Evolutionary conservation across 1,284 basidiomycete genomes (phyloP).

Genomic region (Trametes versicolor): DNA sequence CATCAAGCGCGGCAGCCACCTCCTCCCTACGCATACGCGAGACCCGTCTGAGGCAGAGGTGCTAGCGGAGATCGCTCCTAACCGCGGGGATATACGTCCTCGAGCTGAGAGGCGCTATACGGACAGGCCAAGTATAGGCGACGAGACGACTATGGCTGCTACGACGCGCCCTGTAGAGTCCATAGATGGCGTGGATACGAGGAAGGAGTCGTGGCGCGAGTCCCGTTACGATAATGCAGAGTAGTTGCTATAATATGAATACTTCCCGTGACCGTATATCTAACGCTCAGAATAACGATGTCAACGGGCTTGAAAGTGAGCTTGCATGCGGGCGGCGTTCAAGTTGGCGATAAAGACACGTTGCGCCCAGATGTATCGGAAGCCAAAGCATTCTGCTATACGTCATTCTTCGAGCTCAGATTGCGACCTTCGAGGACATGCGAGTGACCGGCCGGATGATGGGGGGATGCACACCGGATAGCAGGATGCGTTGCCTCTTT

Average conservation of each 20-base stretch:
- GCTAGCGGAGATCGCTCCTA: conserved; percentile 4
- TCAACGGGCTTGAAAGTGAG: too few species aligned
- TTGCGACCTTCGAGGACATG: not conserved
- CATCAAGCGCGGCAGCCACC: conserved; percentile 53
- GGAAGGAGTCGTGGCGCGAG: conserved; percentile 19
- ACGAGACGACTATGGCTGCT: conserved; percentile 20
- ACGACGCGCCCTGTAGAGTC: not conserved
- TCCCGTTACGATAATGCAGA: not conserved
- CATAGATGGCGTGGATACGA: not conserved
- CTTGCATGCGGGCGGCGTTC: too few species aligned
- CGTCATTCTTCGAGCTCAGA: too few species aligned
- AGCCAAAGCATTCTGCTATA: too few species aligned
- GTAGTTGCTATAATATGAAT: not conserved
- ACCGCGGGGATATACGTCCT: conserved; percentile 3
- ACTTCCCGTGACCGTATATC: too few species aligned
- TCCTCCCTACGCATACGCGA: conserved; percentile 52
- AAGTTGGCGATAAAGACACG: too few species aligned
- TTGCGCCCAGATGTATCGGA: too few species aligned
- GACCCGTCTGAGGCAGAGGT: conserved; percentile 18
- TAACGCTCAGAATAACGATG: too few species aligned
- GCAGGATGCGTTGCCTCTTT: conserved; percentile 16
- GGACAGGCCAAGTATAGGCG: conserved; percentile 24
- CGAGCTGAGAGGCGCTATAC: conserved; percentile 18
- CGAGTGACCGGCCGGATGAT: not conserved
- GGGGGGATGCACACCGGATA: not conserved